phyloP scores from a whole-genome alignment of 208 protist species.

The Eutreptiella sp. region DNA sequence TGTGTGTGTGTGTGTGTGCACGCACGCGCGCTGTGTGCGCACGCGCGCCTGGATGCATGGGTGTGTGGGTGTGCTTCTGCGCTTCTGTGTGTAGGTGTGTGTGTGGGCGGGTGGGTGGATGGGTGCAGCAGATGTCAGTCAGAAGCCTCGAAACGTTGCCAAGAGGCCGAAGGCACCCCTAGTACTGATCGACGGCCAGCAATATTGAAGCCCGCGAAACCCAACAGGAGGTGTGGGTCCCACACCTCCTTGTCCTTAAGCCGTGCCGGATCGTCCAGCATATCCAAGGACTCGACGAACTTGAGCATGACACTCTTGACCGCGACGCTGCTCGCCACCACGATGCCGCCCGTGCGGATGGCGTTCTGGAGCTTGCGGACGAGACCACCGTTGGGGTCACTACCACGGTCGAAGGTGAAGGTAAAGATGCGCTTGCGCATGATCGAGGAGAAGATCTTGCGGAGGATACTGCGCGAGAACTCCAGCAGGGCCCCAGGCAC shows the following conservation, averaged over 20 bases:
- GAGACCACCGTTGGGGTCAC: not conserved
- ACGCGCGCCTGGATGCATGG: no score
- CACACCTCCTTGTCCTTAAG: not conserved
- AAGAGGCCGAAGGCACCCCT: no score
- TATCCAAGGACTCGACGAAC: slow-evolving; percentile 27
- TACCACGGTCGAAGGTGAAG: slow-evolving; percentile 28
- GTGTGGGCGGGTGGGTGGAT: no score
- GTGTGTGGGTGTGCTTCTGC: no score
- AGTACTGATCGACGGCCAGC: no score
- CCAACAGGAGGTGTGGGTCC: no score
- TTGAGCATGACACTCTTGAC: slow-evolving; percentile 33
- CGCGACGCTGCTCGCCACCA: slow-evolving; percentile 25
- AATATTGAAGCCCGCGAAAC: no score
- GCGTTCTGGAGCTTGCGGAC: slow-evolving; percentile 1
- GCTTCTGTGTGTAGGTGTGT: no score
- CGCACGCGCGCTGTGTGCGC: no score
- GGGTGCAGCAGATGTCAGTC: no score
- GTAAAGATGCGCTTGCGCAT: slow-evolving; percentile 34
- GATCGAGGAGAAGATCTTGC: slow-evolving; percentile 9
- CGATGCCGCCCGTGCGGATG: not conserved
- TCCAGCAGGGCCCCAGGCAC: slow-evolving; percentile 36
- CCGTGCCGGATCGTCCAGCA: slow-evolving; percentile 10
- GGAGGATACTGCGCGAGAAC: slow-evolving; percentile 31
- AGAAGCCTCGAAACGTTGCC: no score
- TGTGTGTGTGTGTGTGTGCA: no score